Base-by-base conservation (phyloP, 345 rosid genomes). In the Cardamine chenopodiifolia region DNA sequence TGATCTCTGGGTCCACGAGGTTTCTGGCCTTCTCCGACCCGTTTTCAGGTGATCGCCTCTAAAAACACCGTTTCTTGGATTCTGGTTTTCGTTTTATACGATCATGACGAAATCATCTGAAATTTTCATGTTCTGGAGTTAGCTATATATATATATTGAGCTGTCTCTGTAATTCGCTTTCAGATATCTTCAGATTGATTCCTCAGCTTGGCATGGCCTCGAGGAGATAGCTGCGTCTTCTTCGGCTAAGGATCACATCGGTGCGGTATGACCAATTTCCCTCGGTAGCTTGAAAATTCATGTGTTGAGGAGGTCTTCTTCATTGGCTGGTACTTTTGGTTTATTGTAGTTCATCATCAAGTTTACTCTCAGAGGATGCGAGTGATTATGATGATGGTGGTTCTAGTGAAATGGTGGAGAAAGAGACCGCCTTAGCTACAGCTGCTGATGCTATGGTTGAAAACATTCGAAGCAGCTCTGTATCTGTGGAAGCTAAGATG, bases 201-300 rank as follows among this genome's bases (percentile, higher is more conserved):
- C 86, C 3, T 63, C 80, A 2, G 96, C 97, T 17, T 95, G 97
- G 99, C 81, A 66, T 69, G 99, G 93, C 32, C 84, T 95, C 0
- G 94, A 95, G 80, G 94, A 95, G 70, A 87, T 96, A 37, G 90
- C 93, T 57, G 88, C 87, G 20, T 82, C 91, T 73, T 80, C 91
- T 82, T 84, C 87, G 6, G 83, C 86, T n/a, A 92, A 84, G 72
- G 78, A 86, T 78, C 98, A 92, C 72, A 71, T 95, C 32, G 97
- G 96, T 83, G 85, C 93, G 57, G 98, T 92, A 91, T 39, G 96
- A 19, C 20, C 26, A 17, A 50, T 62, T 62, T 28, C 40, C 2
- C 28, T 18, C 5, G 6, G 20, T 29, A 12, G 50, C 49, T 45
- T 61, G 34, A 18, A 35, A 26, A 4, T 49, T 60, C 31, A 7